These are phyloP conservation scores for Tuctoria greenei DNA, from an alignment of 176 grass and related monocot species.

Conservation along the genomic window DNA sequence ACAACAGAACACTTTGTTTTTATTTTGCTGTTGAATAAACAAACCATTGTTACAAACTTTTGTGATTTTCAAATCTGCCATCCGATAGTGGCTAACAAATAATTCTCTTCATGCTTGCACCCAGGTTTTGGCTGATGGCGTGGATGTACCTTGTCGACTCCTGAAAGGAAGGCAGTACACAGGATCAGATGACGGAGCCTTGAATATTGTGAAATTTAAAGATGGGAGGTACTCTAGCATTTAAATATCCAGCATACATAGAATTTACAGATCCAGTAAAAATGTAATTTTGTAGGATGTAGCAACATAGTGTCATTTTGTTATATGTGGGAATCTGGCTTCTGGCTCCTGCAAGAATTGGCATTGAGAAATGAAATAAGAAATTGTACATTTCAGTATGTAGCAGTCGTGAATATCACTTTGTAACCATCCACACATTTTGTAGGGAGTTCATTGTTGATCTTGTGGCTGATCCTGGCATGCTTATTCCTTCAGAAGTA, in stretches of 20 bases:
- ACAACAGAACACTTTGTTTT: background rate
- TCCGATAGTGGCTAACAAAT: conserved; percentile 18
- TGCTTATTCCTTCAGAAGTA: conserved; percentile 86
- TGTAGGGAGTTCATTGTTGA: conserved; percentile 98
- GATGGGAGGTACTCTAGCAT: conserved; percentile 72
- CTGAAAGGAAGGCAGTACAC: conserved; percentile 94
- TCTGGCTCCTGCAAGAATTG: conserved; percentile 18
- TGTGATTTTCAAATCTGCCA: background rate
- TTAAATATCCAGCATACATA: conserved; percentile 22
- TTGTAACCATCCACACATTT: conserved; percentile 41
- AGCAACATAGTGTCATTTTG: background rate
- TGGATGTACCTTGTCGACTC: conserved; percentile 76
- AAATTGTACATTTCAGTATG: conserved; percentile 12
- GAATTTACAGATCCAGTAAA: conserved; percentile 14
- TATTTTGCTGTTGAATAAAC: conserved; percentile 14
- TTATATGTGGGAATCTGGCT: conserved; percentile 13
- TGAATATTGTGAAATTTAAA: conserved; percentile 85
- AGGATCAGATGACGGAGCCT: conserved; percentile 90
- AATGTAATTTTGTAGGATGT: conserved; percentile 15
- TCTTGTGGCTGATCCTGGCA: conserved; percentile 87
- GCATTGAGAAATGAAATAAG: background rate
- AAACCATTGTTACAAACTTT: background rate
- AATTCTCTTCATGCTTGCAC: conserved; percentile 30
- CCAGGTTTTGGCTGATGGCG: conserved; percentile 93
- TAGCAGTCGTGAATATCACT: conserved; percentile 22